These are phyloP conservation scores for Macadamia integrifolia DNA, from an alignment of 164 flowering plant genomes.

Conservation along the genomic window DNA sequence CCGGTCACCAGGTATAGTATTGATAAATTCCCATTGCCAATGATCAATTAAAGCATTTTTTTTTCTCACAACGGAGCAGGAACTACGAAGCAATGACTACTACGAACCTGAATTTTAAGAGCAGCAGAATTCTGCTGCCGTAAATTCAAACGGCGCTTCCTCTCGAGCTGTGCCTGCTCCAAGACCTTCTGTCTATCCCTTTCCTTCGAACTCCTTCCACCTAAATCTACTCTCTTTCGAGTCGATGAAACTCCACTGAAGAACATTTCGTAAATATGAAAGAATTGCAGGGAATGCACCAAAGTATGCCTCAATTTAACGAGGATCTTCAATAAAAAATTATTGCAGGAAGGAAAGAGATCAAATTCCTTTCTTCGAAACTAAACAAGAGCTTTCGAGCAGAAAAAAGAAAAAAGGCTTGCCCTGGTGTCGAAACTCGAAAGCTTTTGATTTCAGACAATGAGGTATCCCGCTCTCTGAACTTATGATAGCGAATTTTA, in stretches of 20 bases:
- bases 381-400: background rate
- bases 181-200: slow-evolving; percentile 83
- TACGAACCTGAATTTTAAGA: slow-evolving; percentile 66
- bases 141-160: slow-evolving; percentile 51
- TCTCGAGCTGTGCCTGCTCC: slow-evolving; percentile 75
- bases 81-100: background rate
- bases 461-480: background rate
- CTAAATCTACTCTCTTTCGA: slow-evolving; percentile 88
- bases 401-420: background rate
- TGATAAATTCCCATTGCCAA: too few species aligned
- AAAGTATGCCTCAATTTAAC: too few species aligned
- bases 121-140: slow-evolving; percentile 75
- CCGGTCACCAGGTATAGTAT: too few species aligned
- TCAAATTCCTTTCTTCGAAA: background rate
- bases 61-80: too few species aligned
- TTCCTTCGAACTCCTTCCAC: slow-evolving; percentile 91
- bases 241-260: slow-evolving; percentile 79
- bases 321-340: too few species aligned
- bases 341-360: background rate
- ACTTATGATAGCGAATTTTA: background rate
- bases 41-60: too few species aligned
- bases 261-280: slow-evolving; percentile 38
- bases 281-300: background rate
- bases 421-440: background rate
- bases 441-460: background rate